Conservation (phyloP, 805 yeast species). For the Saccharomycopsis fibuligera region DNA sequence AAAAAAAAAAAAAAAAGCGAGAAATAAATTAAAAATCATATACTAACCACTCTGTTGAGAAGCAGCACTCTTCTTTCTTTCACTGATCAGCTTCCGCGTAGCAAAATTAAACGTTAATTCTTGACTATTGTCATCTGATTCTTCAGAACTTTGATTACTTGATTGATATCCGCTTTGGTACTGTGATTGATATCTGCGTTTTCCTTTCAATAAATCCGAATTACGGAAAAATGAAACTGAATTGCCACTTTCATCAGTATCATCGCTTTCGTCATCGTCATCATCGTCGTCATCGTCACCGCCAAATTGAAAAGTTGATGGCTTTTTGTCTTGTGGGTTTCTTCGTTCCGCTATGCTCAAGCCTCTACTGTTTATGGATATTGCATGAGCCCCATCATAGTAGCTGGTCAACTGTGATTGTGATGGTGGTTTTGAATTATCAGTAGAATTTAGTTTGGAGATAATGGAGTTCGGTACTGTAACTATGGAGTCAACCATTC, state of each 20-base stretch:
- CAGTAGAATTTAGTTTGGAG: conserved; percentile 11
- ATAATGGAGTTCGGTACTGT: conserved; percentile 18
- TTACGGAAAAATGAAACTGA: not conserved
- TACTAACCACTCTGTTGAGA: too few species aligned
- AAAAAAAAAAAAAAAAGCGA: not conserved
- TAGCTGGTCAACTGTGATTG: conserved; percentile 7
- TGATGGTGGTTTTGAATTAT: conserved; percentile 3
- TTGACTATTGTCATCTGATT: conserved; percentile 8
- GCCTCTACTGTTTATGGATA: not conserved
- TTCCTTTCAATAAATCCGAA: not conserved
- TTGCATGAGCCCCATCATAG: not conserved
- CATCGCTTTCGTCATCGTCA: conserved; percentile 1
- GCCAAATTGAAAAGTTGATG: conserved; percentile 9
- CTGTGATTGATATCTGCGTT: not conserved
- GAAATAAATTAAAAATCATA: not conserved
- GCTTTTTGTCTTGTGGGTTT: not conserved
- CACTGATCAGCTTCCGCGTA: not conserved
- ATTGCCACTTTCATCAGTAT: not conserved
- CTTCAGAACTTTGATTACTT: conserved; percentile 1
- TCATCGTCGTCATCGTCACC: conserved; percentile 5
- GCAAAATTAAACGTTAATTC: conserved; percentile 12
- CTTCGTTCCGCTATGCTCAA: not conserved
- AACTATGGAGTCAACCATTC: conserved; percentile 14
- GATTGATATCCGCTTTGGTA: not conserved
- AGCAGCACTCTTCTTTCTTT: not conserved